Conservation (phyloP, 2,329 filamentous ascomycete species). For the Didymella pomorum region DNA sequence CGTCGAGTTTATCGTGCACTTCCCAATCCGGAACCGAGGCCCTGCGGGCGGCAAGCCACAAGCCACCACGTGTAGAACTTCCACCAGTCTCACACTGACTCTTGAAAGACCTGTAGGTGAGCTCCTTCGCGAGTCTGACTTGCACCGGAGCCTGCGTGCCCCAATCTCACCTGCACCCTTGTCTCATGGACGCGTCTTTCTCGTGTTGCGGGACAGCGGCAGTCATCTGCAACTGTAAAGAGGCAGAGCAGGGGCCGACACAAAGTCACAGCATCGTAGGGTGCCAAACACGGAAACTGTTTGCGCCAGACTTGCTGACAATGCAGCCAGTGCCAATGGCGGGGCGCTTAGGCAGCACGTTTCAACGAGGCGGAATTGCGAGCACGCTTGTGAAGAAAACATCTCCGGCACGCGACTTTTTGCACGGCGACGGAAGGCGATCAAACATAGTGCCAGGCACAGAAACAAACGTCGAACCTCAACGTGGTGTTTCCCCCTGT, state of each 20-base stretch:
- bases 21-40: background rate
- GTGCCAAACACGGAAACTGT: background rate
- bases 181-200: background rate
- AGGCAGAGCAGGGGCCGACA: background rate
- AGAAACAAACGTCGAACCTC: conserved; percentile 7
- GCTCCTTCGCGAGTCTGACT: background rate
- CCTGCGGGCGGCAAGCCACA: conserved; percentile 6
- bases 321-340: conserved; percentile 4
- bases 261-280: background rate
- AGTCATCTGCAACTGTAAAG: too few relatives aligned
- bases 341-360: conserved; percentile 11
- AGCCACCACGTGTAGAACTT: conserved; percentile 9
- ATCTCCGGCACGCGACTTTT: background rate
- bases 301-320: conserved; percentile 4
- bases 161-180: background rate
- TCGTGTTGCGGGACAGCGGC: background rate
- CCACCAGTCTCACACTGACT: conserved; percentile 7
- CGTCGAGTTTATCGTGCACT: conserved; percentile 8
- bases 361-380: conserved; percentile 8
- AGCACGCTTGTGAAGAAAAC: conserved; percentile 2
- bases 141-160: background rate
- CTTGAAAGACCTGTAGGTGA: background rate
- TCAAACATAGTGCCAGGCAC: background rate
- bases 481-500: background rate
- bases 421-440: background rate